A percentile compares a stretch with the other conserved stretches of the same genome.
Evolutionary conservation across 176 grass and related monocot genomes (phyloP).

Genomic region (Urochloa ruziziensis): DNA sequence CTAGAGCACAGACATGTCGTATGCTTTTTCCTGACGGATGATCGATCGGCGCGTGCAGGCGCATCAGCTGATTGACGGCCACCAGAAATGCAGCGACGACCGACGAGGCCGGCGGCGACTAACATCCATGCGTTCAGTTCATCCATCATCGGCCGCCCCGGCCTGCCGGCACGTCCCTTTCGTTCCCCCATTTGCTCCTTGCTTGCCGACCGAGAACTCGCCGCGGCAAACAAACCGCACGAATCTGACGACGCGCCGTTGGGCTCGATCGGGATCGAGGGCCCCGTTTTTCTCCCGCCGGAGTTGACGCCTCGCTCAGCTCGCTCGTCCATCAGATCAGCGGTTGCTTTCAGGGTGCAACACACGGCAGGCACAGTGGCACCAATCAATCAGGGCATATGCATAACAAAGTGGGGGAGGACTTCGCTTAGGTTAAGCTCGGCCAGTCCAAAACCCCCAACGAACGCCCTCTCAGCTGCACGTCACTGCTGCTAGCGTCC

Average conservation of each 20-base stretch:
- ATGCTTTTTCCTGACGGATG: background rate
- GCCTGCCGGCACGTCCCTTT: conserved; percentile 39
- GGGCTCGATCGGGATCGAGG: background rate
- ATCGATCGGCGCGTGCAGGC: background rate
- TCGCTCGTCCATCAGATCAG: conserved; percentile 1
- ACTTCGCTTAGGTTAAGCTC: background rate
- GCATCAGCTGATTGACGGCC: background rate
- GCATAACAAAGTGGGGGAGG: conserved; percentile 12
- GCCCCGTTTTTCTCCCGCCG: background rate
- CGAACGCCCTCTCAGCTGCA: background rate
- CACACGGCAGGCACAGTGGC: background rate
- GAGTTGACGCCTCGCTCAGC: conserved; percentile 8
- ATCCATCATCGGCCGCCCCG: too few species aligned
- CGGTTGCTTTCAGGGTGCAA: conserved; percentile 48
- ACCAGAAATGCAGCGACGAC: conserved; percentile 5
- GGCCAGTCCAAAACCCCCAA: background rate
- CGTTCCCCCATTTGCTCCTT: conserved; percentile 30
- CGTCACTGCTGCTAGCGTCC: background rate
- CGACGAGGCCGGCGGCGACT: background rate
- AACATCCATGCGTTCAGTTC: background rate
- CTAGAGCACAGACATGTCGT: background rate
- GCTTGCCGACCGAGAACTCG: conserved; percentile 50
- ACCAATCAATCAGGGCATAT: background rate
- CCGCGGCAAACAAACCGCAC: conserved; percentile 13
- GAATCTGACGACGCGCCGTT: background rate